Evolutionary conservation across 805 yeast genomes (phyloP).

Genomic region (Kluyveromyces aestuarii): DNA sequence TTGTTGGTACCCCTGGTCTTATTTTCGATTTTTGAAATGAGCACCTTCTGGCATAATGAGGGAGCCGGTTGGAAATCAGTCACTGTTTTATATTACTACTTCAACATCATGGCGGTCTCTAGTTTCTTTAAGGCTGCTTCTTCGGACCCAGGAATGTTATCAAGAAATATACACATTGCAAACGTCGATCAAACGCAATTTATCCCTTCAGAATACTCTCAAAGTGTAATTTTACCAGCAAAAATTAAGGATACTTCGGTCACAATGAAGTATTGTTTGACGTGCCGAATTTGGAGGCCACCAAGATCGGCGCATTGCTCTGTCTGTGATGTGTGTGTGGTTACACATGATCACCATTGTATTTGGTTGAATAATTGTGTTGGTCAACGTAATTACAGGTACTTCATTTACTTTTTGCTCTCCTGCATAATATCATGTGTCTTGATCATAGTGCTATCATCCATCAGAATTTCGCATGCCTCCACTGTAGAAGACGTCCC

Average conservation of each 20-base stretch:
- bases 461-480: constrained; percentile 16
- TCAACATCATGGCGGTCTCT: constrained; percentile 41
- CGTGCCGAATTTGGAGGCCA: constrained; percentile 69
- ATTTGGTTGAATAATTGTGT: constrained; percentile 65
- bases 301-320: constrained; percentile 72
- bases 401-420: constrained; percentile 44
- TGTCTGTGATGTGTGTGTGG: constrained; percentile 55
- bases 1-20: constrained; percentile 41
- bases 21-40: constrained; percentile 41
- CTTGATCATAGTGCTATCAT: constrained; percentile 16
- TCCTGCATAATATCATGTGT: constrained; percentile 27
- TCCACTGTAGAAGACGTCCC: constrained; percentile 19
- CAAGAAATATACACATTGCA: constrained; percentile 55
- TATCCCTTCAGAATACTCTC: constrained; percentile 52
- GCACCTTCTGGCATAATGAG: constrained; percentile 15
- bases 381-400: constrained; percentile 63
- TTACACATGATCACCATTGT: constrained; percentile 63
- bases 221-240: constrained; percentile 41
- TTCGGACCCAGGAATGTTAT: constrained; percentile 63
- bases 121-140: constrained; percentile 47
- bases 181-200: constrained; percentile 25
- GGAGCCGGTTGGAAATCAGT: constrained; percentile 13
- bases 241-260: constrained; percentile 4
- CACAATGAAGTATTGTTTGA: constrained; percentile 49
- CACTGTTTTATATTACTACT: constrained; percentile 48